A percentile compares a stretch with the other conserved stretches of the same genome.
phyloP scores from a whole-genome alignment of 129 eudicot species.

The Flaveria sonorensis region DNA sequence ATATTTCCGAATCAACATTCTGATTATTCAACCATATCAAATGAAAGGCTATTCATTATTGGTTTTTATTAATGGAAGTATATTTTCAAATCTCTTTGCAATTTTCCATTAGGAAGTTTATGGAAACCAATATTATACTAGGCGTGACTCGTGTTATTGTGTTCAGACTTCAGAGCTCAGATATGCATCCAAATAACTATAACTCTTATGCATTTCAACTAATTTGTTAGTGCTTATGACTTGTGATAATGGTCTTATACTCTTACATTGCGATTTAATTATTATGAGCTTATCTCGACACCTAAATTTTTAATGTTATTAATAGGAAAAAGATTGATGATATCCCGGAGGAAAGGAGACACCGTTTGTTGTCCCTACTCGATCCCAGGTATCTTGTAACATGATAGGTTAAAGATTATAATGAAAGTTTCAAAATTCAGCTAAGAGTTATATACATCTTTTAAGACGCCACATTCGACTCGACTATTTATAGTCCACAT shows the following conservation, averaged over 20 bases:
- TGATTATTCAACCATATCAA: neutral
- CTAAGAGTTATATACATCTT: neutral
- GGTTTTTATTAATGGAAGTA: neutral
- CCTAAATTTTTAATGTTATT: conserved; percentile 6
- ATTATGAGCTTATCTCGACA: neutral
- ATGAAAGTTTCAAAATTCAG: neutral
- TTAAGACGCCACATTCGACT: too few species aligned
- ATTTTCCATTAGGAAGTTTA: conserved; percentile 11
- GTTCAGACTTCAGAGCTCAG: conserved; percentile 1
- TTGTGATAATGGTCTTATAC: neutral
- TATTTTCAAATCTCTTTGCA: neutral
- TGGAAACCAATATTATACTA: neutral
- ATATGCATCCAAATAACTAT: conserved; percentile 5
- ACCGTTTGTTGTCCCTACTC: conserved; percentile 54
- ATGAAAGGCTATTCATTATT: neutral
- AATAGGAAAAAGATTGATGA: conserved; percentile 81
- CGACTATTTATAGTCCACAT: too few species aligned
- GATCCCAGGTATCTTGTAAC: conserved; percentile 55
- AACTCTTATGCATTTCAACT: conserved; percentile 1
- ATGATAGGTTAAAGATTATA: neutral
- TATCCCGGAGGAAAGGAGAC: conserved; percentile 81
- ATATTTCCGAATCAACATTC: neutral
- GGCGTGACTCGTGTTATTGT: conserved; percentile 6
- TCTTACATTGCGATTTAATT: neutral
- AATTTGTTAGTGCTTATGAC: conserved; percentile 14